Evolutionary conservation across 257 asterid species (phyloP).

Genomic region (Petrea volubilis): DNA sequence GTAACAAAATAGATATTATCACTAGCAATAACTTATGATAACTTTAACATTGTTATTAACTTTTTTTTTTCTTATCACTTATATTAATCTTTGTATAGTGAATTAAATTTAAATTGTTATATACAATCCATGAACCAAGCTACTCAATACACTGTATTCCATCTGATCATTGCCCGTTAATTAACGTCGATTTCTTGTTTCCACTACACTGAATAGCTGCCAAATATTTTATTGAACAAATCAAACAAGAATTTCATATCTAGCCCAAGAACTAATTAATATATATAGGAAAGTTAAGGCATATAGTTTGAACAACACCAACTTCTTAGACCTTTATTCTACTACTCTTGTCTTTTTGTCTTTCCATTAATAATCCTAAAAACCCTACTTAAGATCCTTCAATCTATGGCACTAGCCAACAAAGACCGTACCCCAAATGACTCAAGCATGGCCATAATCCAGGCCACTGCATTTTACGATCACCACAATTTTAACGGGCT

Average conservation of each 20-base stretch:
- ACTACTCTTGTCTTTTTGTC: constrained; percentile 11
- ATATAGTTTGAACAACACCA: constrained; percentile 28
- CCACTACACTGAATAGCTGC: constrained; percentile 19
- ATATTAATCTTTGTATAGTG: too few relatives aligned
- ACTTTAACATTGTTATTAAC: too few relatives aligned
- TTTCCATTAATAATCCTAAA: neutral
- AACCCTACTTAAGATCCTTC: neutral
- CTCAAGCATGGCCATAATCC: constrained; percentile 55
- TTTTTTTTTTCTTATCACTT: too few relatives aligned
- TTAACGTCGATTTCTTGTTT: constrained; percentile 17
- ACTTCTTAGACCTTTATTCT: constrained; percentile 2
- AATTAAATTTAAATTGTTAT: too few relatives aligned
- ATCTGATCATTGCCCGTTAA: too few relatives aligned
- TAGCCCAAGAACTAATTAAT: too few relatives aligned
- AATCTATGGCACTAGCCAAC: constrained; percentile 57
- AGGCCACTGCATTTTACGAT: constrained; percentile 56
- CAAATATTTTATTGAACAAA: neutral
- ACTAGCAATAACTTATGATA: too few relatives aligned
- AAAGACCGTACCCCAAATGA: constrained; percentile 44
- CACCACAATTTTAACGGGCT: constrained; percentile 39
- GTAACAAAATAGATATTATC: too few relatives aligned
- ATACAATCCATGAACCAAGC: too few relatives aligned
- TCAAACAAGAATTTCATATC: too few relatives aligned
- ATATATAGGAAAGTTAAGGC: constrained; percentile 13
- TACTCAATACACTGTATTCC: too few relatives aligned